A percentile compares a stretch with the other conserved stretches of the same genome.
Conservation (phyloP, 2,329 filamentous ascomycete genomes). For the Tricladium varicosporioides region DNA sequence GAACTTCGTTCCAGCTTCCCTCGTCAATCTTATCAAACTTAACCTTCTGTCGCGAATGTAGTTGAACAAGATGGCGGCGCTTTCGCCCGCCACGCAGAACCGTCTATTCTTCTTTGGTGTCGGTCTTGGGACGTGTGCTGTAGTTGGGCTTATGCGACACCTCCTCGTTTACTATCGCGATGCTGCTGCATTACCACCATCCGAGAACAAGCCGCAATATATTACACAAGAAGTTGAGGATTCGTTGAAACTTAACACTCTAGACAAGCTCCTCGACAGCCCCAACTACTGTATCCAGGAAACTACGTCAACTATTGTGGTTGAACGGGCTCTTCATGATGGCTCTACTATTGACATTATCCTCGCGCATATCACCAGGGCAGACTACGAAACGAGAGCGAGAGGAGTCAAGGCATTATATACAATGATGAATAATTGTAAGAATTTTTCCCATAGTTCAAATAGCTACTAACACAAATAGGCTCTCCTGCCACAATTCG, state of each 20-base stretch:
- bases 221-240: conserved; percentile 76
- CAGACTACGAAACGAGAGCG: conserved; percentile 59
- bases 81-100: conserved; percentile 29
- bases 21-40: neutral
- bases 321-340: conserved; percentile 59
- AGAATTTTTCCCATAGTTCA: conserved; percentile 8
- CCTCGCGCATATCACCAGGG: conserved; percentile 56
- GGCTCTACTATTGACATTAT: conserved; percentile 47
- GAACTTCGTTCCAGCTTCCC: neutral
- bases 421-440: conserved; percentile 51
- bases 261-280: conserved; percentile 66
- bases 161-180: conserved; percentile 60
- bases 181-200: conserved; percentile 63
- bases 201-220: conserved; percentile 66
- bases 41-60: conserved; percentile 21
- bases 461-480: neutral
- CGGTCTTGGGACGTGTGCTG: conserved; percentile 53
- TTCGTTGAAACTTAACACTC: conserved; percentile 62
- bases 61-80: conserved; percentile 28
- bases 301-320: conserved; percentile 60
- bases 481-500: conserved; percentile 18
- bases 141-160: conserved; percentile 55
- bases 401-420: conserved; percentile 54
- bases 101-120: conserved; percentile 28
- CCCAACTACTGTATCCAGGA: conserved; percentile 72